Evolutionary conservation across 164 flowering plant genomes (phyloP).

Genomic region (Aristolochia californica): DNA sequence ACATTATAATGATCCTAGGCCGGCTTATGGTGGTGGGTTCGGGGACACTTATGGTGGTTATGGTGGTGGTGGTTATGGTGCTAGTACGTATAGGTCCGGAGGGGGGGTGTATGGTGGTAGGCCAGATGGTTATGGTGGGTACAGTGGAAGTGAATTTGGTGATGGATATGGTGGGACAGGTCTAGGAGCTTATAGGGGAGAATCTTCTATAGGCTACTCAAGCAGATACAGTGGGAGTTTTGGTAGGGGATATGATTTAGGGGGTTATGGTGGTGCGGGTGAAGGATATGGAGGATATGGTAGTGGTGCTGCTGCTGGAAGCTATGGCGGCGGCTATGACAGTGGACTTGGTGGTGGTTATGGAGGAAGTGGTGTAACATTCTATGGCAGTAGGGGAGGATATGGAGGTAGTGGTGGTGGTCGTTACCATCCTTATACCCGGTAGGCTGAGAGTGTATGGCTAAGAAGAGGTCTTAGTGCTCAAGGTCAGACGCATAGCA

Average conservation of each 20-base stretch:
- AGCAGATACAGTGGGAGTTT: conserved; percentile 51
- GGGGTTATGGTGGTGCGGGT: conserved; percentile 48
- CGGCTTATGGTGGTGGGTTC: conserved; percentile 44
- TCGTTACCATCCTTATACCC: conserved; percentile 61
- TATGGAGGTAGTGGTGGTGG: conserved; percentile 34
- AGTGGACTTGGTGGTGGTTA: conserved; percentile 35
- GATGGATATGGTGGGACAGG: conserved; percentile 54
- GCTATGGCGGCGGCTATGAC: conserved; percentile 35
- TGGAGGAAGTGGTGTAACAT: conserved; percentile 35
- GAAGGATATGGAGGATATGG: conserved; percentile 51
- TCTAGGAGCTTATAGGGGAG: conserved; percentile 51
- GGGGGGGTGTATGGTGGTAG: conserved; percentile 51
- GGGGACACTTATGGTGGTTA: conserved; percentile 59
- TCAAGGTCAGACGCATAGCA: too few species aligned
- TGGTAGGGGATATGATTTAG: conserved; percentile 51
- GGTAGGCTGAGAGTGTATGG: conserved; percentile 21
- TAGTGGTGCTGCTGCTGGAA: conserved; percentile 17
- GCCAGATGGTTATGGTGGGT: conserved; percentile 46
- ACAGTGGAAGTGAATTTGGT: conserved; percentile 43
- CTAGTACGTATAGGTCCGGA: conserved; percentile 49
- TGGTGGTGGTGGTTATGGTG: conserved; percentile 32
- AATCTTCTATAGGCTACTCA: conserved; percentile 50
- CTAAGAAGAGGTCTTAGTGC: too few species aligned
- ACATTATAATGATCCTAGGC: conserved; percentile 43
- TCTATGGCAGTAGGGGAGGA: conserved; percentile 47